Conservation (phyloP, 805 yeast genomes). For the Wickerhamomyces bisporus region DNA sequence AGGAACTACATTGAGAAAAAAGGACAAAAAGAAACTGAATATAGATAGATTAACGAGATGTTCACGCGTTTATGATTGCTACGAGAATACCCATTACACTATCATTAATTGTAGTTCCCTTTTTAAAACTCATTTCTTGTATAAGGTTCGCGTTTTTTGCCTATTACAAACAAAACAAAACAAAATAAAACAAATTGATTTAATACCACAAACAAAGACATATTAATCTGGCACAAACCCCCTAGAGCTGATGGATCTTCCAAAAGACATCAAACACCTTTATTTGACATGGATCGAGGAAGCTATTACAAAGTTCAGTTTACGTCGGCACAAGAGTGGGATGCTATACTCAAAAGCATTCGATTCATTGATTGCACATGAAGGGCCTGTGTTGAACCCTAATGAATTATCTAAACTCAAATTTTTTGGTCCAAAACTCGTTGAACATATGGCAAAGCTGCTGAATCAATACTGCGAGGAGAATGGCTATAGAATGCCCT, state of each 20-base stretch:
- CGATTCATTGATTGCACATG: conserved; percentile 41
- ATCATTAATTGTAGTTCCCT: too few species aligned
- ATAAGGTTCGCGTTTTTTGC: too few species aligned
- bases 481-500: conserved; percentile 44
- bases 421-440: conserved; percentile 69
- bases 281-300: conserved; percentile 58
- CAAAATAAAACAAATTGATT: too few species aligned
- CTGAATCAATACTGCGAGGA: conserved; percentile 52
- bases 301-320: conserved; percentile 38
- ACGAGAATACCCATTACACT: too few species aligned
- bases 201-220: too few species aligned
- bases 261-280: conserved; percentile 44
- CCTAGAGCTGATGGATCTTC: conserved; percentile 40
- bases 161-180: too few species aligned
- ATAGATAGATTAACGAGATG: too few species aligned
- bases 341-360: conserved; percentile 52
- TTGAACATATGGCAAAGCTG: conserved; percentile 41
- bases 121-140: too few species aligned
- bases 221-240: too few species aligned
- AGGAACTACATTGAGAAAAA: too few species aligned
- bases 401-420: conserved; percentile 53
- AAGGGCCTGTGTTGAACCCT: conserved; percentile 46
- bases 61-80: too few species aligned
- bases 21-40: too few species aligned
- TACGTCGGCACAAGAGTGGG: conserved; percentile 47